A percentile compares a stretch with the other conserved stretches of the same genome.
Evolutionary conservation across 2,329 filamentous ascomycete species (phyloP).

Genomic region (Mycosphaerella arachidis): DNA sequence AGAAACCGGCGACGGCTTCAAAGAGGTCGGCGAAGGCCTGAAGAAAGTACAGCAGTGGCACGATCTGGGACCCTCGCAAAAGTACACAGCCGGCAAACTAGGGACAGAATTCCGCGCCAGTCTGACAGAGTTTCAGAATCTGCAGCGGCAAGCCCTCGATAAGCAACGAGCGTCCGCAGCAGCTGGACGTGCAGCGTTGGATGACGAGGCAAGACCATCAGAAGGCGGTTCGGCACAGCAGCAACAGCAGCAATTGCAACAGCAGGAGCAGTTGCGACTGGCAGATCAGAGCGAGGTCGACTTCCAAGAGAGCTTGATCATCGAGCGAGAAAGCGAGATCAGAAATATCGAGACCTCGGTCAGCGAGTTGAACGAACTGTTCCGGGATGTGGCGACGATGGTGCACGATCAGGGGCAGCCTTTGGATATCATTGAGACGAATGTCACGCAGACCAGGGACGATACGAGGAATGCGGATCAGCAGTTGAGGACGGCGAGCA

Average conservation of each 20-base stretch:
- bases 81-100: constrained; percentile 92
- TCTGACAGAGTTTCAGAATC: constrained; percentile 81
- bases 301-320: constrained; percentile 92
- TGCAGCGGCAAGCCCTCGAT: constrained; percentile 87
- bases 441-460: constrained; percentile 75
- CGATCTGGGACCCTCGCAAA: constrained; percentile 74
- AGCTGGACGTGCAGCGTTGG: constrained; percentile 75
- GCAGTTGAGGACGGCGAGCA: constrained; percentile 77
- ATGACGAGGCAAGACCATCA: constrained; percentile 36
- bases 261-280: constrained; percentile 67
- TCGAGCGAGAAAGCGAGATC: constrained; percentile 95
- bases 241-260: constrained; percentile 46
- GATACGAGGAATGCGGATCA: constrained; percentile 81
- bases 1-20: constrained; percentile 80
- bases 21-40: constrained; percentile 85
- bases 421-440: constrained; percentile 80
- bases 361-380: constrained; percentile 90
- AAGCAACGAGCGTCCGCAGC: constrained; percentile 84
- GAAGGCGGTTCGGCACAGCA: constrained; percentile 48
- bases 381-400: constrained; percentile 96
- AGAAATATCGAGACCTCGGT: constrained; percentile 96
- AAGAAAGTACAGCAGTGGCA: constrained; percentile 80
- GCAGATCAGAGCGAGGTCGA: constrained; percentile 93
- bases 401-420: constrained; percentile 89
- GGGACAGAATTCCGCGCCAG: constrained; percentile 88